These are phyloP conservation scores for Primulina tabacum DNA, from an alignment of 257 asterid genomes.

Conservation along the genomic window DNA sequence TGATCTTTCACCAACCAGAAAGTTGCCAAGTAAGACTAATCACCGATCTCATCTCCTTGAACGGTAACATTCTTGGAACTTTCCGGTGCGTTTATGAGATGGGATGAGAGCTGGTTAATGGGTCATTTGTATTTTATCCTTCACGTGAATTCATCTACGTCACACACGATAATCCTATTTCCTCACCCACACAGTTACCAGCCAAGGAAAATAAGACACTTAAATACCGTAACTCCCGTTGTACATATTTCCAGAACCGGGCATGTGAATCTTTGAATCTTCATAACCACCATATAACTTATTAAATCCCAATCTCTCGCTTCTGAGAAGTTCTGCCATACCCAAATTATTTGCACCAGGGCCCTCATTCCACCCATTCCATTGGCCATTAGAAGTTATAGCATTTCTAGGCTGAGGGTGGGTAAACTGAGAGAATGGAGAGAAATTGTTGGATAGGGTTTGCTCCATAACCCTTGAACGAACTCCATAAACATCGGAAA, in stretches of 20 bases:
- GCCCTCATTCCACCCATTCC: constrained; percentile 78
- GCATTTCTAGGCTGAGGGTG: constrained; percentile 60
- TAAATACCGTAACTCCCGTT: constrained; percentile 73
- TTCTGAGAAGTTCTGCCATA: constrained; percentile 66
- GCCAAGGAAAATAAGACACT: constrained; percentile 24
- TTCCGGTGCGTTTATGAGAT: constrained; percentile 16
- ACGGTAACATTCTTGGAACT: constrained; percentile 12
- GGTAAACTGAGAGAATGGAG: constrained; percentile 61
- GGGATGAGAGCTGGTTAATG: constrained; percentile 26
- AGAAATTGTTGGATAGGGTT: constrained; percentile 44
- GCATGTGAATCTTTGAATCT: constrained; percentile 65
- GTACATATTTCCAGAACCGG: constrained; percentile 68
- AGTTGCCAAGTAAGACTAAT: constrained; percentile 40
- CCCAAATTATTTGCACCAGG: constrained; percentile 61
- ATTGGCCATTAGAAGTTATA: constrained; percentile 67
- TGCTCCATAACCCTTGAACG: constrained; percentile 74
- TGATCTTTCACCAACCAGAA: constrained; percentile 66
- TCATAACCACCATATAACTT: constrained; percentile 64
- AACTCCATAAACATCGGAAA: constrained; percentile 57
- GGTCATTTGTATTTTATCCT: constrained; percentile 20
- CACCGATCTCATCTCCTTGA: constrained; percentile 20
- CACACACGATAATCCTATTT: constrained; percentile 30
- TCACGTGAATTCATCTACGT: constrained; percentile 26
- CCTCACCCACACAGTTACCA: constrained; percentile 21
- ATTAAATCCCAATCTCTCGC: constrained; percentile 59